Percentiles rank a stretch among this genome's conserved stretches.
Evolutionary conservation across 1,139 yeast genomes (phyloP).

Genomic region (Candida glucosophila): DNA sequence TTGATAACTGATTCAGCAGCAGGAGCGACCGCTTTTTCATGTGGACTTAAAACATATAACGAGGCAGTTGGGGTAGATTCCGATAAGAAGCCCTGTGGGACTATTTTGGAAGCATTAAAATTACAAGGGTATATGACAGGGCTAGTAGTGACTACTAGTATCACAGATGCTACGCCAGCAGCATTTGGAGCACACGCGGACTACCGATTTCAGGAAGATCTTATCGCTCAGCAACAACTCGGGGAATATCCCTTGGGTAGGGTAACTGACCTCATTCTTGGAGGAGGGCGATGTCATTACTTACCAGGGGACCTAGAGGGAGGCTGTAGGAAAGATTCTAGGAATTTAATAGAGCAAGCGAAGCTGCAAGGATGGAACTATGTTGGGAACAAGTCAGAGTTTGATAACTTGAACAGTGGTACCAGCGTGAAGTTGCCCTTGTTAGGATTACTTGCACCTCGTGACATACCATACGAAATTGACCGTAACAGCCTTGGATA

Average conservation of each 20-base stretch:
- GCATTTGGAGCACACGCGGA: slow-evolving; percentile 74
- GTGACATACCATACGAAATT: slow-evolving; percentile 72
- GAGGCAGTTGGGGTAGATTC: slow-evolving; percentile 77
- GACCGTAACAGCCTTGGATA: slow-evolving; percentile 52
- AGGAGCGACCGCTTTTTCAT: slow-evolving; percentile 86
- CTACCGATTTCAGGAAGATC: slow-evolving; percentile 65
- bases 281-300: slow-evolving; percentile 84
- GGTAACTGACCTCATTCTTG: slow-evolving; percentile 72
- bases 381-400: slow-evolving; percentile 47
- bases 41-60: slow-evolving; percentile 71
- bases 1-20: slow-evolving; percentile 88
- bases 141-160: slow-evolving; percentile 75
- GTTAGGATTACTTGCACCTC: slow-evolving; percentile 59
- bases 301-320: slow-evolving; percentile 32
- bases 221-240: slow-evolving; percentile 77
- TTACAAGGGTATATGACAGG: slow-evolving; percentile 72
- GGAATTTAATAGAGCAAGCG: slow-evolving; percentile 59
- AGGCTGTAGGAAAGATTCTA: slow-evolving; percentile 62
- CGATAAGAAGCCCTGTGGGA: slow-evolving; percentile 61
- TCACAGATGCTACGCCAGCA: slow-evolving; percentile 77
- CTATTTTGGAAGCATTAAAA: slow-evolving; percentile 77
- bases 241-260: slow-evolving; percentile 73
- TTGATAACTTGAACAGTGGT: slow-evolving; percentile 47
- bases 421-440: slow-evolving; percentile 59
- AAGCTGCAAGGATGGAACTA: slow-evolving; percentile 54